Evolutionary conservation across 2,329 filamentous ascomycete species (phyloP).

Genomic region (Xylariales sp.): DNA sequence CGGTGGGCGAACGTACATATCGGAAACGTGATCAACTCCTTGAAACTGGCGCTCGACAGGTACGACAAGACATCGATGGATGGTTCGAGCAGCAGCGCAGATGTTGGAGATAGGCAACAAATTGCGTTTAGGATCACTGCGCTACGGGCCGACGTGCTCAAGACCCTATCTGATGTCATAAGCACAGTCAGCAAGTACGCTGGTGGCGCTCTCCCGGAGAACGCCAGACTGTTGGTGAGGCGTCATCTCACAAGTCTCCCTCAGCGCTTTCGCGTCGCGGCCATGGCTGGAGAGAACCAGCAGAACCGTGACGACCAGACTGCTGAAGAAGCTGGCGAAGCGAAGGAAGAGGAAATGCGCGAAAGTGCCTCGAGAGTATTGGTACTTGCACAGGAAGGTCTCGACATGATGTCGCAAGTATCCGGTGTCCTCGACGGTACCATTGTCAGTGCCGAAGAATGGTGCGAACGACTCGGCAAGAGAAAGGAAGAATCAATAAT

Average conservation of each 20-base stretch:
- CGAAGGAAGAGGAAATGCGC: constrained; percentile 37
- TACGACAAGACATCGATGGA: constrained; percentile 56
- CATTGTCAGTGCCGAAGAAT: constrained; percentile 83
- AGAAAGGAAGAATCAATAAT: constrained; percentile 27
- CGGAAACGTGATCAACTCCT: constrained; percentile 65
- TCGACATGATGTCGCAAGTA: constrained; percentile 93
- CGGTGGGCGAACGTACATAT: constrained; percentile 79
- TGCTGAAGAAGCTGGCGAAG: constrained; percentile 31
- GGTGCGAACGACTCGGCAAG: constrained; percentile 74
- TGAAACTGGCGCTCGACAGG: constrained; percentile 73
- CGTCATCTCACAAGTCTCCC: constrained; percentile 81
- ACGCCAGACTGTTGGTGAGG: constrained; percentile 77
- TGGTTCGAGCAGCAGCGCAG: constrained; percentile 16
- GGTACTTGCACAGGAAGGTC: constrained; percentile 79
- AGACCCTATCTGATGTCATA: constrained; percentile 75
- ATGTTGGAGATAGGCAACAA: constrained; percentile 39
- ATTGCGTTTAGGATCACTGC: constrained; percentile 61
- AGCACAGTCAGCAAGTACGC: constrained; percentile 84
- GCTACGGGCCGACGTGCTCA: constrained; percentile 67
- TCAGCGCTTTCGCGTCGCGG: constrained; percentile 73
- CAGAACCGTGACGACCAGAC: constrained; percentile 21
- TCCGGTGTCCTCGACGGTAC: constrained; percentile 84
- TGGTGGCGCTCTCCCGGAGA: constrained; percentile 85
- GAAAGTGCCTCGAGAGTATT: constrained; percentile 72
- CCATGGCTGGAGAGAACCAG: constrained; percentile 35